Base-by-base conservation (phyloP, 331 rosid genomes). In the Rosa hybrid region DNA sequence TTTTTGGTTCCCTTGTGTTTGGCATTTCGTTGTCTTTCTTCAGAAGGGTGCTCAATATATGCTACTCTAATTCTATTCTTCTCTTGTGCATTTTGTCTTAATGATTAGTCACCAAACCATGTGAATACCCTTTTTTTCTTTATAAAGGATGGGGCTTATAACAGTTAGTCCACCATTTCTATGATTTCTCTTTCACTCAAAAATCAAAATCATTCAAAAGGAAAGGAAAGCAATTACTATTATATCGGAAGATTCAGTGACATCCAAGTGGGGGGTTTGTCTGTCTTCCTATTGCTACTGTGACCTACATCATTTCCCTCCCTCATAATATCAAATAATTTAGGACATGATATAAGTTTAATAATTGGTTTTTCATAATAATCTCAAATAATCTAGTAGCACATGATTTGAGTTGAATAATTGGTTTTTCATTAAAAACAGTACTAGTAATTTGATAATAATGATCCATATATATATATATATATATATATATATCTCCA, bases 61-160 rank as follows among this genome's bases (percentile, higher is more conserved):
- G n/a, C 49, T 38, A 65, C 78, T 0, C 30, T 27, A 27, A 27
- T 1, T 38, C 71, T 46, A 73, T 46, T 21, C 64, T 25, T 72
- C 77, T 72, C 59, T 67, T 81, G 59, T 67, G 87, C 82, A 78
- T 83, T 85, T 65, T 74, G 77, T 75, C 77, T 59, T 21, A 74
- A 81, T 81, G 62, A 77, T 81, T 77, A 86, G 86, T 76, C 78
- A 81, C 89, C 86, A 78, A 84, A 83, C 39, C 86, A 81, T 79
- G 65, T 72, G 84, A 30, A 65, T 13, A 16, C 21, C 11, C 5
- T 16, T 14, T 34, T 6, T 12, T 14, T 65, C 21, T 65, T 7
- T 13, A 38, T 16, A 6, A 34, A 65, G 42, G 10, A 63, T 63
- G 69, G n/a, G 20, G 46, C 71, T 34, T 45, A 80, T 44, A 25